Conservation (phyloP, 139 green algal species). For the Tetratostichococcus sp. region DNA sequence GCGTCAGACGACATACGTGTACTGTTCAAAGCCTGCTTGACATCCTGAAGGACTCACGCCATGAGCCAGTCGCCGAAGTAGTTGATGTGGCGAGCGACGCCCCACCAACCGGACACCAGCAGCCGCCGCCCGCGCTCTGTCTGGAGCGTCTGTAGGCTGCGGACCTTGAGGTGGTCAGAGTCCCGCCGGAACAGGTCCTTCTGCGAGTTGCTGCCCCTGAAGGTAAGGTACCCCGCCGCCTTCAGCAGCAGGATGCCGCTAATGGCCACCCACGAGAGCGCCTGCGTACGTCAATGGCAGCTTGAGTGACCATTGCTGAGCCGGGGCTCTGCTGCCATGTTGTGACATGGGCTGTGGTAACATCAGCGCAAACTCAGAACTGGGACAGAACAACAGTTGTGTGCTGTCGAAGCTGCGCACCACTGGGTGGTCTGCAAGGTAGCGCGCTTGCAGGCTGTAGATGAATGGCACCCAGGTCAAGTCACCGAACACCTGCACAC, state of each 20-base stretch:
- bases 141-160: slow-evolving; percentile 72
- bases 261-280: slow-evolving; percentile 36
- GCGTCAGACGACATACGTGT: no score
- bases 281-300: slow-evolving; percentile 16
- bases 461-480: slow-evolving; percentile 96
- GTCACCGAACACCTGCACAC: slow-evolving; percentile 86
- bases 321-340: no score
- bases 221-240: slow-evolving; percentile 80
- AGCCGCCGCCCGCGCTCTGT: slow-evolving; percentile 79
- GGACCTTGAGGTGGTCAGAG: slow-evolving; percentile 59
- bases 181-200: slow-evolving; percentile 88
- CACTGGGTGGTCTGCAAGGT: slow-evolving; percentile 61
- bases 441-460: slow-evolving; percentile 82
- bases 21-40: no score
- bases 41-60: slow-evolving; percentile 54
- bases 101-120: slow-evolving; percentile 89
- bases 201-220: slow-evolving; percentile 91
- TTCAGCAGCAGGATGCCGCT: slow-evolving; percentile 65
- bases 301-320: no score
- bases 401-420: no score
- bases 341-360: no score
- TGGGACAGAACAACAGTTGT: neutral
- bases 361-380: no score
- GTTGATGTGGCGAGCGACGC: slow-evolving; percentile 87
- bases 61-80: slow-evolving; percentile 94